These are phyloP conservation scores for California macrophylla DNA, from an alignment of 441 rosid genomes.

Conservation along the genomic window DNA sequence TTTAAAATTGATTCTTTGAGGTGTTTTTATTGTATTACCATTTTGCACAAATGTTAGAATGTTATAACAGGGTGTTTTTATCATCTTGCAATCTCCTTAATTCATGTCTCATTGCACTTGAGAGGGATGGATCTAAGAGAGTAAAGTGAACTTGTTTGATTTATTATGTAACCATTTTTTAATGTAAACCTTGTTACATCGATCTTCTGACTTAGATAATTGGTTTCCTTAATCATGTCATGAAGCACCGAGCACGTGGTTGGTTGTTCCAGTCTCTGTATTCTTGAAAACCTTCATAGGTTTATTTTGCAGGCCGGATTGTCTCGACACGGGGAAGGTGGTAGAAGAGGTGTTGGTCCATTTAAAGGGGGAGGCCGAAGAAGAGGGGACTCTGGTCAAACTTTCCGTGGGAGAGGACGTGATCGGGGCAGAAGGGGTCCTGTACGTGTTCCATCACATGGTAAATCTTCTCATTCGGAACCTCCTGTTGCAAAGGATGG, in stretches of 20 bases:
- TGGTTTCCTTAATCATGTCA: background rate
- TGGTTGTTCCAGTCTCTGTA: slow-evolving; percentile 11
- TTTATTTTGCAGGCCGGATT: slow-evolving; percentile 26
- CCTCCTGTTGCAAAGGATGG: slow-evolving; percentile 12
- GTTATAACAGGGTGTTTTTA: background rate
- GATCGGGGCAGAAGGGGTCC: slow-evolving; percentile 17
- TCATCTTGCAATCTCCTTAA: background rate
- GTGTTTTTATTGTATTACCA: background rate
- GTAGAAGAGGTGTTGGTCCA: slow-evolving; percentile 15
- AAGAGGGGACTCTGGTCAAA: slow-evolving; percentile 7
- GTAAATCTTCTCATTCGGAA: slow-evolving; percentile 18
- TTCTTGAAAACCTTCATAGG: slow-evolving; percentile 10
- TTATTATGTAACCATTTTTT: background rate
- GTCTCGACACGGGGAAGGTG: slow-evolving; percentile 13
- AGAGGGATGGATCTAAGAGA: background rate
- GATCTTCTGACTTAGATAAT: background rate
- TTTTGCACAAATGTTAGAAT: background rate
- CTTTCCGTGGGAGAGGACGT: slow-evolving; percentile 18
- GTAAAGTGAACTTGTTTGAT: background rate
- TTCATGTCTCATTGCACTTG: background rate
- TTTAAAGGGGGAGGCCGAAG: slow-evolving; percentile 12
- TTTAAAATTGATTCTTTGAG: background rate
- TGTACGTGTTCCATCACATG: background rate
- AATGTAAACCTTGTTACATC: background rate
- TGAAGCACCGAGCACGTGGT: background rate